Evolutionary conservation across 2,329 filamentous ascomycete genomes (phyloP).

Genomic region (Epichloe brachyelytri): DNA sequence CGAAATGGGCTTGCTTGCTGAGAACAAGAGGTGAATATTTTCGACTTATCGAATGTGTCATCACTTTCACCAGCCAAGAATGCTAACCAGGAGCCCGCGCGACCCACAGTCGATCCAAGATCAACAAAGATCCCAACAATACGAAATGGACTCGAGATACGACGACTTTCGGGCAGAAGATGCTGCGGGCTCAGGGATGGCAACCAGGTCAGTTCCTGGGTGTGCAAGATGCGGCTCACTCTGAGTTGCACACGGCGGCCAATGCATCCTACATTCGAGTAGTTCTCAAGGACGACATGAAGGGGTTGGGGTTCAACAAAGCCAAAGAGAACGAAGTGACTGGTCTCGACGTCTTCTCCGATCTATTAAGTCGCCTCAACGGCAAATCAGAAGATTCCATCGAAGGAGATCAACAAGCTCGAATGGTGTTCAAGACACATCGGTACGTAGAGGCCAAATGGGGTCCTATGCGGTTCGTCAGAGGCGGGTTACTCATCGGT

Average conservation of each 20-base stretch:
- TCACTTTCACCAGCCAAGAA: background rate
- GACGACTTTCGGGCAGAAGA: slow-evolving; percentile 74
- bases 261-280: slow-evolving; percentile 80
- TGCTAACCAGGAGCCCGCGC: background rate
- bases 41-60: background rate
- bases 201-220: slow-evolving; percentile 73
- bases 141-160: slow-evolving; percentile 81
- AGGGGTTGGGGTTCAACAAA: slow-evolving; percentile 74
- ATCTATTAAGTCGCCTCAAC: slow-evolving; percentile 77
- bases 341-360: slow-evolving; percentile 76
- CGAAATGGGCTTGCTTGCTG: slow-evolving; percentile 24
- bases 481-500: slow-evolving; percentile 58
- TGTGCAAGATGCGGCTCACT: slow-evolving; percentile 60
- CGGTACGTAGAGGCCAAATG: slow-evolving; percentile 64
- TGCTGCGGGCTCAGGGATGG: slow-evolving; percentile 84
- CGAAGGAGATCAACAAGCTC: slow-evolving; percentile 53
- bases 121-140: slow-evolving; percentile 89
- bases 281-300: slow-evolving; percentile 75
- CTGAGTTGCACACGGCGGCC: slow-evolving; percentile 63
- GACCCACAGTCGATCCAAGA: slow-evolving; percentile 39
- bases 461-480: slow-evolving; percentile 75
- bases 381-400: slow-evolving; percentile 68
- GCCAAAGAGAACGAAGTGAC: slow-evolving; percentile 67
- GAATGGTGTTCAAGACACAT: slow-evolving; percentile 58
- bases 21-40: slow-evolving; percentile 19